Evolutionary conservation across 2,329 filamentous ascomycete genomes (phyloP), one percentile per base, ranked within the genome.

Genomic region (Fusarium goolgardi): DNA sequence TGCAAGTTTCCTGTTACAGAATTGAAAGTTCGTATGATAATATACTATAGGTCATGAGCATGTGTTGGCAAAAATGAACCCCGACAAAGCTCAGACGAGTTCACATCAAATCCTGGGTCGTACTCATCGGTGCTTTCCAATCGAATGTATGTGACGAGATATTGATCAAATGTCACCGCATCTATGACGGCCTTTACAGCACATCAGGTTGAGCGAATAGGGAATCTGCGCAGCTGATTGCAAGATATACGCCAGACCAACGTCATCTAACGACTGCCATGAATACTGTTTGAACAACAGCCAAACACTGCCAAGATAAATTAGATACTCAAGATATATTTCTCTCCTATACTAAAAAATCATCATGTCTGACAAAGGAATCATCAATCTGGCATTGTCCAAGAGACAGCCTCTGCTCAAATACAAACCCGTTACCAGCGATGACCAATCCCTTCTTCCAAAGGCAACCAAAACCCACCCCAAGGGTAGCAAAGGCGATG

Each of bases 391-490:
- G 21, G 37, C 39, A 18, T 32, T 50, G 23, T 61, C 64, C 9
- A 53, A 68, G 41, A 65, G 65, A 21, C 55, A 29, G 15, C 60
- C 65, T 23, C 54, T 68, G 16, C 60, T 68, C 10, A 61, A 68
- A 35, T 47, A 64, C 37, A 56, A 44, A 12, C 12, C 43, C 29
- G 34, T 31, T n/a, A 44, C 35, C 16, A 59, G 60, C 10, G 52
- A 62, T 27, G 21, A 68, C 39, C 29, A 51, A 20, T 51, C 65
- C 15, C 49, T 65, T 21, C 47, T 54, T 32, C 27, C 51, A 18
- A 67, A 64, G 15, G 47, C 51, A 20, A 65, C 46, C 29, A 68
- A 71, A 23, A 60, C 61, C 34, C 69, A 71, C 18, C 67, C 67
- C 9, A 40, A 15, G 2, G 67, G 65, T 10, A 61, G 41, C 34